Evolutionary conservation across 768 basidiomycete species (phyloP).

Genomic region (Rhodotorula diobovata): DNA sequence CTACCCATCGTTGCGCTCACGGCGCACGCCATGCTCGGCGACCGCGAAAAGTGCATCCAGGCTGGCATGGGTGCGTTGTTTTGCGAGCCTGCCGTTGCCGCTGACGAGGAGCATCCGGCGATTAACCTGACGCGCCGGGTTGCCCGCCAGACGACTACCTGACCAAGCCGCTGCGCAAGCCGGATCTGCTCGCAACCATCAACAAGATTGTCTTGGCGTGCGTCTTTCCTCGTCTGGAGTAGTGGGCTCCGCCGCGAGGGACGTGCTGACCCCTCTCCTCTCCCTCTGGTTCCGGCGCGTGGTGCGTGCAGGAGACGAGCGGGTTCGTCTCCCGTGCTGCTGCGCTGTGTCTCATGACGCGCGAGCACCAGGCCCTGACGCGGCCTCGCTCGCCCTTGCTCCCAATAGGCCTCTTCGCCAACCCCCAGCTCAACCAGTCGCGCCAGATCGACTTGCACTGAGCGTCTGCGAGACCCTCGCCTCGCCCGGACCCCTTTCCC

Average conservation of each 20-base stretch:
- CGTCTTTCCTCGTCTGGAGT: too few species aligned
- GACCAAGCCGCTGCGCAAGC: conserved; percentile 44
- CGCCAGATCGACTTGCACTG: conserved; percentile 6
- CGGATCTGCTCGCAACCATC: conserved; percentile 43
- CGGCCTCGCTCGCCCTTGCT: conserved; percentile 7
- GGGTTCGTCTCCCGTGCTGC: background rate
- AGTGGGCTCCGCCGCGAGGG: too few species aligned
- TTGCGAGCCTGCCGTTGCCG: too few species aligned
- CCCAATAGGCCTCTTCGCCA: conserved; percentile 24
- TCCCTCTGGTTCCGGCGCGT: background rate
- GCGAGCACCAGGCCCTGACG: background rate
- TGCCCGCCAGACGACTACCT: conserved; percentile 44
- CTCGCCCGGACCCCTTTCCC: too few species aligned
- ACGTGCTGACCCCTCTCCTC: too few species aligned
- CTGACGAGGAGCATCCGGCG: too few species aligned
- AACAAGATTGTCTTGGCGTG: conserved; percentile 25
- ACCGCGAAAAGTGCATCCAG: conserved; percentile 67
- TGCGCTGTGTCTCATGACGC: background rate
- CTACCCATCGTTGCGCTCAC: conserved; percentile 95
- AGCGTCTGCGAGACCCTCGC: background rate
- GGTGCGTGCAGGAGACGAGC: background rate
- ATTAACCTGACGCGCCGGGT: too few species aligned
- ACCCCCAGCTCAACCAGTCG: conserved; percentile 23
- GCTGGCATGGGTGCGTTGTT: conserved; percentile 62
- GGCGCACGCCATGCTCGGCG: conserved; percentile 96